Evolutionary conservation across 805 yeast species (phyloP), one percentile per base, ranked within the genome.

Genomic region (Tetrapisispora fleetii): DNA sequence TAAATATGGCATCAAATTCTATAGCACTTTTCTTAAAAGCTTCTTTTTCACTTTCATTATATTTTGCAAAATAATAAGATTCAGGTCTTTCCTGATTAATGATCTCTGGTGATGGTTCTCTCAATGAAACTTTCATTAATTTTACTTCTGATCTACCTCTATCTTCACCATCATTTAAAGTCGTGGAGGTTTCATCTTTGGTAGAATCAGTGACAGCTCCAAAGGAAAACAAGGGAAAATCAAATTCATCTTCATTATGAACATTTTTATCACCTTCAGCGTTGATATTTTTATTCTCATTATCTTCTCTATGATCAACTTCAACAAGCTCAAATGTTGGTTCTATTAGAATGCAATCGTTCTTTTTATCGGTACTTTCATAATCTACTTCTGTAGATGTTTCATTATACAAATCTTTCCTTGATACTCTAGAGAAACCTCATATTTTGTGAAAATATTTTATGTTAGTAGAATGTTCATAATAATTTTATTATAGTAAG

Each of bases 201-300:
- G 32, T 44, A 16, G 38, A 16, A 3, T 32, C 32, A 11, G 28
- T 18, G 3, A 27, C 40, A 22, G 40, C 39, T 18, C 53, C 56
- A 40, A 51, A 56, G 4, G 67, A 57, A 45, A 62, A 64, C 13
- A 64, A 48, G 13, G 66, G 67, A 41, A 63, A 63, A 33, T 62
- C 65, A 43, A 56, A 63, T 42, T 54, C 59, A 7, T 59, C 65
- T 3, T 49, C 50, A n/a, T 40, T 47, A 7, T 49, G 47, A 2
- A 49, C 51, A 11, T 47, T 49, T 11, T 48, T 48, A 4, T 45
- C 19, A n/a, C 37, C 36, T 10, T 55, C 36, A 6, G 4, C n/a
- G 11, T 18, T 36, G n/a, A 4, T 18, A 36, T 41, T 18, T 2
- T 18, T 35, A 7, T 30, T 13, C 5, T 18, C 14, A 41, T 30